phyloP scores from a whole-genome alignment of 169 alveolate genomes.

The Plasmodium gallinaceum region DNA sequence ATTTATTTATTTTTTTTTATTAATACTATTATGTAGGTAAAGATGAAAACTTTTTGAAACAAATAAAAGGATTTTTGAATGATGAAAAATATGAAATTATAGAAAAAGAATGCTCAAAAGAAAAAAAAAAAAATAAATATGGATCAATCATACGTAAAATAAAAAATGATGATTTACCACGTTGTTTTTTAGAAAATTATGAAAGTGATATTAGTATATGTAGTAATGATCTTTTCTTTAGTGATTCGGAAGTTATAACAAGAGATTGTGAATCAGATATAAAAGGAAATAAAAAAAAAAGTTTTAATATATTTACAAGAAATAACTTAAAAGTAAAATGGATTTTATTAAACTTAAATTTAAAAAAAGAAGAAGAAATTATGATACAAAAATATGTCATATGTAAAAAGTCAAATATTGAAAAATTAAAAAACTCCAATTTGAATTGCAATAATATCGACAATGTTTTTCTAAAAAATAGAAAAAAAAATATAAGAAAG shows the following conservation, averaged over 20 bases:
- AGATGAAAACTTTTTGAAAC: constrained; percentile 23
- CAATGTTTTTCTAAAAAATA: neutral
- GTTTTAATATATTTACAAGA: neutral
- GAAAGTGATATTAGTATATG: constrained; percentile 72
- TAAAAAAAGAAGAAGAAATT: constrained; percentile 62
- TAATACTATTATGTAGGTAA: constrained; percentile 5
- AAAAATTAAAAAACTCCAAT: constrained; percentile 21
- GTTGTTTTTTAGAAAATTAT: constrained; percentile 20
- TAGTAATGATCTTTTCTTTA: constrained; percentile 47
- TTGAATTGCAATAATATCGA: neutral
- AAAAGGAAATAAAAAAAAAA: constrained; percentile 33
- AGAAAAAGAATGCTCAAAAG: constrained; percentile 17
- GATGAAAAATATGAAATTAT: constrained; percentile 16
- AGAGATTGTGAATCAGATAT: constrained; percentile 1
- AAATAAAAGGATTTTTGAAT: constrained; percentile 47
- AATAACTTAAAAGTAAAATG: constrained; percentile 69
- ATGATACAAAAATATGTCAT: constrained; percentile 56
- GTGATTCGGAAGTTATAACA: constrained; percentile 57
- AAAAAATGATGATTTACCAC: constrained; percentile 13
- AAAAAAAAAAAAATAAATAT: constrained; percentile 12
- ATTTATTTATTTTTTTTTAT: neutral
- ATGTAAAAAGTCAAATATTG: constrained; percentile 16
- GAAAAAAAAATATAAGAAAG: neutral
- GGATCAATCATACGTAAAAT: constrained; percentile 10
- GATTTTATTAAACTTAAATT: constrained; percentile 57